Base-by-base conservation (phyloP, 306 rosid species). In the Arachis stenosperma region DNA sequence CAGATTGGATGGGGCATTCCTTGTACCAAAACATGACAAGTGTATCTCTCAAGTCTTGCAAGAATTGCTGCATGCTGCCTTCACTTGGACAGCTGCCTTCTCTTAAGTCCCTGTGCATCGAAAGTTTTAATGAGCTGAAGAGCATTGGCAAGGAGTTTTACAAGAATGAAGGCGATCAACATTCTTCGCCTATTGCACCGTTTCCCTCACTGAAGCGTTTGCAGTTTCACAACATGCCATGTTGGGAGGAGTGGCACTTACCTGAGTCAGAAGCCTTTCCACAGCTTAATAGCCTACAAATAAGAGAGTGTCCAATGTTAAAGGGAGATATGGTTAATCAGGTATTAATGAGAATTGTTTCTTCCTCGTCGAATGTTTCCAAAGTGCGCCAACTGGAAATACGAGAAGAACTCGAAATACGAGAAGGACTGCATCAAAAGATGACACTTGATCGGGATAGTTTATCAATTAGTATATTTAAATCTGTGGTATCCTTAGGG, bases 171-270 rank as follows among this genome's bases (percentile, higher is more conserved):
- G 39, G 10, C 13, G 40, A 22, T 39, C 22, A 10, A 0, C 10
- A 2, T 54, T 15, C 40, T 27, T 70, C 6, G 15, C 27, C 15
- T 3, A 27, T 3, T 0, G 43, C 33, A 29, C 71, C 81, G 0
- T 78, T 78, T 52, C 48, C 58, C 7, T 70, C 65, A n/a, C 42
- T 77, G 2, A 27, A n/a, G 33, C 0, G 2, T 6, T 47, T 77
- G 39, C 0, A 0, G 1, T 48, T 78, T 12, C 0, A 0, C 0
- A 0, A 2, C 0, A 42, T 78, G 67, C 0, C 29, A 0, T 10
- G 41, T 3, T 64, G 66, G 77, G 27, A 55, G 63, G 14, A 40
- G 36, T 77, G 81, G 81, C 2, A 2, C 17, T 53, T 71, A 13
- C 10, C 33, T 43, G 66, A 62, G 1, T 22, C 46, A 37, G 10